Base-by-base conservation (phyloP, 1,139 yeast species). In the Scheffersomyces cryptocercus region DNA sequence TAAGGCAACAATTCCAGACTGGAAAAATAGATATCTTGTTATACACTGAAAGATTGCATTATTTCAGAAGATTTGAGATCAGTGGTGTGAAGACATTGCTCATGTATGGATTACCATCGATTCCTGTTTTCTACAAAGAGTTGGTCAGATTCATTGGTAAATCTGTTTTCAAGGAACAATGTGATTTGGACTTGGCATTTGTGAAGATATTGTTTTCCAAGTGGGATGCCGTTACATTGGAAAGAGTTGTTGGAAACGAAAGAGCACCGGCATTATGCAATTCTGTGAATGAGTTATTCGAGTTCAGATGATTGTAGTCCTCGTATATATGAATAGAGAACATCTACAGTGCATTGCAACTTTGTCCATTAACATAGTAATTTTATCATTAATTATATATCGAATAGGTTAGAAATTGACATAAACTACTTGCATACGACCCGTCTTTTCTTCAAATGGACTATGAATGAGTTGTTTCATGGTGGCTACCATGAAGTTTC, bases 21-120 rank as follows among this genome's bases (percentile, higher is more conserved):
- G 90, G 93, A 1, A 77, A 83, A 44, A 75, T 79, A 35, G 87
- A 88, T 55, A 77, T 91, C 29, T 62, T 95, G 67, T 64, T 93
- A 14, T 90, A 90, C 65, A 88, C 97, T 0, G 98, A 93, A 57
- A 85, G 99, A 74, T 72, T 91, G 62, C 99, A 93, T 61, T 95
- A 88, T 61, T 93, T 85, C 70, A 79, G 97, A 53, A 75, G 98
- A 44, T 90, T 80, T 61, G 93, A 88, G 45, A 73, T 95, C 43
- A 79, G 76, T 48, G 99, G 98, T n/a, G 97, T 88, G 14, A 85
- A 87, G 61, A 86, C 84, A 44, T 76, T 93, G 35, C 64, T 93
- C 26, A 81, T 93, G 70, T 95, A 90, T 62, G 89, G 87, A 26
- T 74, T 88, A 15, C 99, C 99, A 6, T 75, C 84, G 14, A 90